Evolutionary conservation across 495 filamentous ascomycete genomes (phyloP), one percentile per base, ranked within the genome.

Genomic region (Penicillium tannophilum): DNA sequence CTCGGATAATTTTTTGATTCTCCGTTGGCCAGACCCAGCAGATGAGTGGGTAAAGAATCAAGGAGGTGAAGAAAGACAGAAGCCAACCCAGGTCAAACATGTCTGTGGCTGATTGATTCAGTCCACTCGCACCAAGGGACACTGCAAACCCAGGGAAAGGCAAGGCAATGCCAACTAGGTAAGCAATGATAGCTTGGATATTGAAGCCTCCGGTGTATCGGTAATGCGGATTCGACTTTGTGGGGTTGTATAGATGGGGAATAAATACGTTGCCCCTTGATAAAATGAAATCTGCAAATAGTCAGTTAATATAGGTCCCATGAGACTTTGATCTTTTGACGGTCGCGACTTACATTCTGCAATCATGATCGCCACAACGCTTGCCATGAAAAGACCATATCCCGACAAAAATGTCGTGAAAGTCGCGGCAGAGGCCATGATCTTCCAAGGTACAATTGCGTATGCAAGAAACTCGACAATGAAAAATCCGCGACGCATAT

Each of bases 401-500:
- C 50, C 35, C 1, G 28, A 20, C 11, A 53, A 9, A 16, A 53
- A 53, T 20, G 50, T 39, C 4, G n/a, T 30, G 4, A 53, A 53
- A 2, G 17, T 53, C 10, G 30, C 26, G 0, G 50, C 50, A 11
- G 30, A 39, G 4, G 33, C 50, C n/a, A 53, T 23, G 10, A 53
- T 39, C 19, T 53, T 23, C 50, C 50, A 53, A 3, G 50, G 50
- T 4, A 23, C 19, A 2, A 30, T 33, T 1, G 50, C 50, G 16
- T 19, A 39, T 1, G 31, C 50, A 11, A 53, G 35, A 9, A 53
- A 39, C n/a, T 36, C n/a, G 7, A 36, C 30, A 17, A 53, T 19
- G 17, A 53, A 36, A 30, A 36, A 33, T 20, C 50, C 50, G 11
- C 50, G 50, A 16, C 50, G 50, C 17, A 53, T 53, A 19, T 42